Percentiles rank a stretch among this genome's conserved stretches.
Evolutionary conservation across 805 yeast genomes (phyloP).

Genomic region (Gaillardinia entomophila): DNA sequence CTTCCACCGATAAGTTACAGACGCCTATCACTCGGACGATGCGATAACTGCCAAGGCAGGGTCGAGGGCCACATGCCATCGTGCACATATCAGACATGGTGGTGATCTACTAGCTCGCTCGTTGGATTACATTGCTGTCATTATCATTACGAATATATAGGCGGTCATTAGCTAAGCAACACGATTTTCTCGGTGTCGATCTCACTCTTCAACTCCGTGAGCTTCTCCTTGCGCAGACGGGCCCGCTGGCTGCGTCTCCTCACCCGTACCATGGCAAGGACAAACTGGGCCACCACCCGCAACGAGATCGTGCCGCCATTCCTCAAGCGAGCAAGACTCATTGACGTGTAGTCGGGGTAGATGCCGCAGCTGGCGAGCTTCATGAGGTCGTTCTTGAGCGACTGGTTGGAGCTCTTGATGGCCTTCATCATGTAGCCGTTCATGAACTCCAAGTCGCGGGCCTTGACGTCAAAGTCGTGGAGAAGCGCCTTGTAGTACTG

Average conservation of each 20-base stretch:
- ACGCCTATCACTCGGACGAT: constrained; percentile 37
- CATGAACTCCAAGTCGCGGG: constrained; percentile 31
- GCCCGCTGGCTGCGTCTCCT: constrained; percentile 23
- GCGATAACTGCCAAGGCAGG: constrained; percentile 9
- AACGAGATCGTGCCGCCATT: constrained; percentile 19
- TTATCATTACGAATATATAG: not conserved
- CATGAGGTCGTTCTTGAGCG: constrained; percentile 20
- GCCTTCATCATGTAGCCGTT: constrained; percentile 24
- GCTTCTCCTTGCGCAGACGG: constrained; percentile 16
- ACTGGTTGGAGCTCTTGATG: constrained; percentile 20
- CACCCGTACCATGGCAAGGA: constrained; percentile 30
- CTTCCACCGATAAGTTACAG: constrained; percentile 35
- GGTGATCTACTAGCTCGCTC: not conserved
- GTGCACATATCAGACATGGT: not conserved
- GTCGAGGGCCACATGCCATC: not conserved
- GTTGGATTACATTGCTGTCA: not conserved
- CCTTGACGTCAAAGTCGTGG: constrained; percentile 33
- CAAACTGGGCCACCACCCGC: constrained; percentile 29
- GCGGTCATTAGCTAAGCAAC: constrained; percentile 3
- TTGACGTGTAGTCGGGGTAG: constrained; percentile 23
- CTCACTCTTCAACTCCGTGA: constrained; percentile 23
- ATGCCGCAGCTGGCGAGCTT: constrained; percentile 26
- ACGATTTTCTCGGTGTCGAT: constrained; percentile 23
- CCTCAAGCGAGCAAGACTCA: constrained; percentile 6
- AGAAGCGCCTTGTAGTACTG: constrained; percentile 43